phyloP scores from a whole-genome alignment of 768 basidiomycete species.

The Fomitopsis pulvina region DNA sequence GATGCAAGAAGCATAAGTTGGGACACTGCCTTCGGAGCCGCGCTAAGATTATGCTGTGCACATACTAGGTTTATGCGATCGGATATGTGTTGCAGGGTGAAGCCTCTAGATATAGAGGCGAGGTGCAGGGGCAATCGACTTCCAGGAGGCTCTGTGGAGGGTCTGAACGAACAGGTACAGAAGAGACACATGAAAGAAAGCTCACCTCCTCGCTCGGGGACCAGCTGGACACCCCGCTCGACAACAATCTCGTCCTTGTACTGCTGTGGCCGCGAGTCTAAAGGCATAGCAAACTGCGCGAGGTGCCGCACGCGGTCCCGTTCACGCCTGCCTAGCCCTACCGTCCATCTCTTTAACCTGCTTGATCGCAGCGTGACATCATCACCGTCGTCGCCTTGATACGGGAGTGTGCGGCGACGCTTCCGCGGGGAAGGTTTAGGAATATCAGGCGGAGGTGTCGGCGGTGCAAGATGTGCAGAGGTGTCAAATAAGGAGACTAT shows the following conservation, averaged over 20 bases:
- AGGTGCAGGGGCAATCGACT: conserved; percentile 66
- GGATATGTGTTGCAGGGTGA: conserved; percentile 68
- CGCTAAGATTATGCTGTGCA: conserved; percentile 63
- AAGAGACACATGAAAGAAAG: background rate
- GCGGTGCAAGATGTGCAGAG: conserved; percentile 61
- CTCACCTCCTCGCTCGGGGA: conserved; percentile 62
- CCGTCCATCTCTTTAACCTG: conserved; percentile 67
- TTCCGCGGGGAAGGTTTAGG: conserved; percentile 65
- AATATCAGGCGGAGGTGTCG: conserved; percentile 55
- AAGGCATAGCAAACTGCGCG: conserved; percentile 32
- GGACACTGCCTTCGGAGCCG: conserved; percentile 57
- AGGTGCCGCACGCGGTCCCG: conserved; percentile 60
- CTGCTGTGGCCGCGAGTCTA: conserved; percentile 38
- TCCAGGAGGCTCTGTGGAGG: conserved; percentile 53
- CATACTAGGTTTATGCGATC: conserved; percentile 79
- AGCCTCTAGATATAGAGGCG: conserved; percentile 65
- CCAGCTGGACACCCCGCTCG: conserved; percentile 60
- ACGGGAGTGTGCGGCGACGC: conserved; percentile 59
- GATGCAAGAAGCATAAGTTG: conserved; percentile 71
- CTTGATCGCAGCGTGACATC: conserved; percentile 54
- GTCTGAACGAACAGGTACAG: background rate
- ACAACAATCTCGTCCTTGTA: conserved; percentile 62
- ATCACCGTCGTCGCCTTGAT: conserved; percentile 54
- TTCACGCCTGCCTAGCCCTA: conserved; percentile 67
- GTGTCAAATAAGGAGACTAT: conserved; percentile 81